Evolutionary conservation across 495 filamentous ascomycete genomes (phyloP), one percentile per base, ranked within the genome.

Genomic region (Aspergillus mulundensis): DNA sequence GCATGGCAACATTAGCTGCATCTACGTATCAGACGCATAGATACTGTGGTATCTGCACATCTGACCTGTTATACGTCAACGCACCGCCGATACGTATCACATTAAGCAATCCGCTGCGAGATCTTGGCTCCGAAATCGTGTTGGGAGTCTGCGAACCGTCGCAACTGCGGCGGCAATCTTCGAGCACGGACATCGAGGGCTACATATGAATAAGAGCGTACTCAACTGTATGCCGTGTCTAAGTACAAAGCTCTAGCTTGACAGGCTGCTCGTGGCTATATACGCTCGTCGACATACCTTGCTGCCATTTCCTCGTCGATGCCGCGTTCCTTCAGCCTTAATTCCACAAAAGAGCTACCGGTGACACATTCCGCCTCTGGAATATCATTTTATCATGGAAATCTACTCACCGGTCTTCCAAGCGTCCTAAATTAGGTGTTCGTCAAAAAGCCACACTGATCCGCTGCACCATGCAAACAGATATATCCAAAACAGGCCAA

Each of bases 21-120:
- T 52, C 12, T 34, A 57, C 55, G 57, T 55, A 58, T 57, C 62
- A 59, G 53, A 55, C 59, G 56, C 62, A 59, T 55, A 20, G 21
- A 38, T 45, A 51, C 56, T 59, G 53, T 49, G 54, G 45, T 32
- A 30, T 50, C 56, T 51, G 39, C 40, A 47, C 14, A 52, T 46
- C 44, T 57, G 59, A 59, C 58, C 59, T 43, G 43, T 50, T 58
- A 24, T 50, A 59, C 28, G 48, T 40, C 20, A 49, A 28, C 47
- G 44, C 54, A 24, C 41, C 42, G 21, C 44, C 42, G 49, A 24
- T 50, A 59, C 53, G 61, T 51, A 57, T 64, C 62, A 61, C 54
- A 49, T 59, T 54, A 25, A 18, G 36, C 30, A 16, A 41, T 12
- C 18, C 24, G 16, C 30, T 39, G 0, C 18, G 25, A 45, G 50